Evolutionary conservation across 1,284 basidiomycete species (phyloP).

Genomic region (Neolentinus lepideus): DNA sequence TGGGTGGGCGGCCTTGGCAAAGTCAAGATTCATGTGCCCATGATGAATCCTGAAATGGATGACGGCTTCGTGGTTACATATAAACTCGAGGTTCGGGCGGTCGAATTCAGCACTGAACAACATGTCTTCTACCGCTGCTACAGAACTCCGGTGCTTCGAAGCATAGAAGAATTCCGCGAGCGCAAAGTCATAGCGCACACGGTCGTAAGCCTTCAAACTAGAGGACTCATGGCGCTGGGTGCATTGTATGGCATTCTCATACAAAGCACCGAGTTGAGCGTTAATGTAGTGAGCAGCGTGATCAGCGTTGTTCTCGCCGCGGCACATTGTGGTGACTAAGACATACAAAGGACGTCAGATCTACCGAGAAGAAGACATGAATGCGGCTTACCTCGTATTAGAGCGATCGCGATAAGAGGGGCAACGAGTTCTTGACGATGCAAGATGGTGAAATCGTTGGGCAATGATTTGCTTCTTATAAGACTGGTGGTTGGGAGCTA

Average conservation of each 20-base stretch:
- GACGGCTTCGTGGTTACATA: conserved; percentile 21
- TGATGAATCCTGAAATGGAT: conserved; percentile 14
- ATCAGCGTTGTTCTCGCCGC: conserved; percentile 22
- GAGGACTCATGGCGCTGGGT: conserved; percentile 13
- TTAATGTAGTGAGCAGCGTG: conserved; percentile 23
- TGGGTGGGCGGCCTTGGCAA: conserved; percentile 6
- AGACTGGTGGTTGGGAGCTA: background rate
- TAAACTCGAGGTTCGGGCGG: conserved; percentile 16
- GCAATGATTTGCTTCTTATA: background rate
- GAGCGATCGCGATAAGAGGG: too few relatives aligned
- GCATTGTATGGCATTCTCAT: conserved; percentile 19
- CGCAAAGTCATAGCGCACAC: conserved; percentile 5
- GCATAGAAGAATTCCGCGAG: conserved; percentile 16
- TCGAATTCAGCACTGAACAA: conserved; percentile 17
- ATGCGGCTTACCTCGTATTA: too few relatives aligned
- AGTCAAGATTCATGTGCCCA: conserved; percentile 13
- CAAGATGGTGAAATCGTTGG: too few relatives aligned
- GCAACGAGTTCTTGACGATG: too few relatives aligned
- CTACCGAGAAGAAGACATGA: too few relatives aligned
- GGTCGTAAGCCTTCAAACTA: conserved; percentile 7
- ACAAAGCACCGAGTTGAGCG: conserved; percentile 20
- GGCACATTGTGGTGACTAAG: conserved; percentile 18
- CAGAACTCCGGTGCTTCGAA: background rate
- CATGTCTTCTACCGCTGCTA: conserved; percentile 9
- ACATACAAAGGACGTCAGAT: background rate